Base-by-base conservation (phyloP, 139 green algal species). In the Spirogloea muscicola region DNA sequence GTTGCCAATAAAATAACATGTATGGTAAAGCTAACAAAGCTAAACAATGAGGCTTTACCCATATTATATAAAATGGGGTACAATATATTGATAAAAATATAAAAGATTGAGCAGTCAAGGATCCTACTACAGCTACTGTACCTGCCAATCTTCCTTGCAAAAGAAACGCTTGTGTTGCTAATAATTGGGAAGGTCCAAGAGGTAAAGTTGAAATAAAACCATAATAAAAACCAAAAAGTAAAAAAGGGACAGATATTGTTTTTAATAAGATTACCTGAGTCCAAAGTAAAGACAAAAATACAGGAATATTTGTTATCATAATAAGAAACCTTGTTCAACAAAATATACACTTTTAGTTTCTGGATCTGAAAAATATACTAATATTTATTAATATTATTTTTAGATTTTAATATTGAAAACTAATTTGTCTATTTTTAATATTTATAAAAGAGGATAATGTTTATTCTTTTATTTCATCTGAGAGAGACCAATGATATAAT, bases 331-430 rank as follows among this genome's bases (percentile, higher is more conserved):
- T 57, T 31, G 46, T 31, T 57, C 46, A 57, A 57, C 21, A 57
- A 57, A n/a, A 57, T 57, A n/a, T n/a, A n/a, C n/a, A n/a, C 46
- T 57, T 57, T 57, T 21, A n/a, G 46, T 57, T 57, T 21, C 46
- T 57, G 25, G 25, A 21, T 57, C 46, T 31, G 25, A 31, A n/a
- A n/a, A 31, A 57, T 21, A 57, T 21, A 31, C n/a, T 57, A 31
- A 21, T 21, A n/a, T n/a, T 57, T 57, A 31, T 57, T 31, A 57
- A n/a, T 57, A n/a, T n/a, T 21, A 57, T n/a, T 57, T 57, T 31
- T 21, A n/a, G 46, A n/a, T 57, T 57, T 57, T 31, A 57, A 57
- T n/a, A 57, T n/a, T 31, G 46, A 57, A n/a, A 57, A 57, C n/a
- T 31, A 57, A 57, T 57, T n/a, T 57, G 21, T 5, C n/a, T 57